Base-by-base conservation (phyloP, 2,329 filamentous ascomycete genomes). In the Colletotrichum sp. region DNA sequence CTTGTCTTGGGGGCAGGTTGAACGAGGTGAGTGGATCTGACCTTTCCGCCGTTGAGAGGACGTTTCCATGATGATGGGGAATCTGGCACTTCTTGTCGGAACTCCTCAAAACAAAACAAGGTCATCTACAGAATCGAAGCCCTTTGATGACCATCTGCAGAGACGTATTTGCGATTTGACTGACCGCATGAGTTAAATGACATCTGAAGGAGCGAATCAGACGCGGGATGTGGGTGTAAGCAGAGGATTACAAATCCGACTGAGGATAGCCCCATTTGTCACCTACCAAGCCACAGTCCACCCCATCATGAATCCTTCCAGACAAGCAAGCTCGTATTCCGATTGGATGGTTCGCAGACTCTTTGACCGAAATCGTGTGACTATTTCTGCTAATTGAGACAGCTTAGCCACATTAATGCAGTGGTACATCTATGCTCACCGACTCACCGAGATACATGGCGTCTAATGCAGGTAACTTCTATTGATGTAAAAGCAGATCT, bases 41-140 rank as follows among this genome's bases (percentile, higher is more conserved):
- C 65, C 74, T 68, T 76, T 76, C 36, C 74, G 74, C 52, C 81
- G 80, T 48, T 80, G 79, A 48, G 81, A 82, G 65, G 79, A 80
- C 13, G 76, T 79, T 75, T 82, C 81, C 81, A 82, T 82, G 6
- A 32, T 75, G 65, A 32, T 18, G 9, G 3, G 6, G n/a, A 22
- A 24, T 18, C 30, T 57, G n/a, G n/a, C n/a, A 52, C 18, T 52
- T 22, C 6, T 52, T 52, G 44, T 8, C 6, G 44, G 3, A 22
- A 52, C 6, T 52, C 10, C 6, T 13, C 6, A 22, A 52, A 13
- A 13, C n/a, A 13, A 52, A 52, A 22, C n/a, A 52, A 22, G n/a
- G 7, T 52, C n/a, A 52, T 22, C 6, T 3, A 22, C 1, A 52
- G n/a, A 48, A 52, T 22, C 12, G 44, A 52, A 13, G 6, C 44